phyloP scores from a whole-genome alignment of 2,329 filamentous ascomycete genomes.

The Beauveria varroae region DNA sequence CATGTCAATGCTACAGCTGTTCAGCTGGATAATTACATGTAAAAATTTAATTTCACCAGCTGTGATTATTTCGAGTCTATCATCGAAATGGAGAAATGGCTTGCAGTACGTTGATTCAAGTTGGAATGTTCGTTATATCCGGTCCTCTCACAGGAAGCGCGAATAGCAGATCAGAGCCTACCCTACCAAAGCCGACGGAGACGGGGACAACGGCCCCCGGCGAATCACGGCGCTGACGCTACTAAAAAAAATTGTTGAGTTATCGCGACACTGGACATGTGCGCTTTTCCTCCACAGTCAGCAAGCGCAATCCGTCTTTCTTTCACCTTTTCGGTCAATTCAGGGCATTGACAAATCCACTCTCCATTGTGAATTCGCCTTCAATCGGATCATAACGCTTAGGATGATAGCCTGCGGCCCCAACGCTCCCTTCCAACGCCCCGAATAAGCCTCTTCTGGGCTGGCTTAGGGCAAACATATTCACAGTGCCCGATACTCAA shows the following conservation, averaged over 20 bases:
- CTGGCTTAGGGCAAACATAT: not conserved
- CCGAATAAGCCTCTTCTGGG: not conserved
- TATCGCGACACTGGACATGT: not conserved
- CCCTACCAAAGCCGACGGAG: slow-evolving; percentile 2
- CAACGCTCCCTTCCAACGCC: not conserved
- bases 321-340: not conserved
- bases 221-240: slow-evolving; percentile 15
- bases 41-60: too few relatives aligned
- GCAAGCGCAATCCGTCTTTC: not conserved
- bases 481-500: not conserved
- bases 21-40: too few relatives aligned
- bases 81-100: too few relatives aligned
- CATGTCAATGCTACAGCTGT: not conserved
- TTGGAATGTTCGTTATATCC: too few relatives aligned
- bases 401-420: slow-evolving; percentile 10
- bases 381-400: not conserved
- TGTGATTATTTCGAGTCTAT: too few relatives aligned
- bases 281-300: not conserved
- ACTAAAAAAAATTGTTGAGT: slow-evolving; percentile 13
- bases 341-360: not conserved
- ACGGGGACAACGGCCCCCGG: slow-evolving; percentile 12
- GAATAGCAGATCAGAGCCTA: not conserved
- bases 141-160: not conserved
- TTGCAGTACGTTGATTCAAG: too few relatives aligned
- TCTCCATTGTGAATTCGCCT: not conserved